Base-by-base conservation (phyloP, 139 green algal genomes). In the Tetradesmus lagerheimii region DNA sequence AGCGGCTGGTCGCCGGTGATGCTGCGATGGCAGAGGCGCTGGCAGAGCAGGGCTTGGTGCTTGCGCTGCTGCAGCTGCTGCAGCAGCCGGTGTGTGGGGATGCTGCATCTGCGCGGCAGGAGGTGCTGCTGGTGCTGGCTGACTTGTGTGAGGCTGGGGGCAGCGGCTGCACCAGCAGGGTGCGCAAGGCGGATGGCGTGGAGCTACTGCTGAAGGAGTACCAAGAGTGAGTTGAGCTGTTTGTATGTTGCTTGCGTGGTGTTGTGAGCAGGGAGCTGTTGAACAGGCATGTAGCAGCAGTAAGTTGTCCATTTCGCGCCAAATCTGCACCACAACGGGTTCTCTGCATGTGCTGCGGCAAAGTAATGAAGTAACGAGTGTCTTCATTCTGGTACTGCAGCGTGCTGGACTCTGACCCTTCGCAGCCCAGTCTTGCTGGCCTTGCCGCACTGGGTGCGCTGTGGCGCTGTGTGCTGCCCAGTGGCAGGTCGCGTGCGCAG, bases 401-500 rank as follows among this genome's bases (percentile, higher is more conserved):
- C 35, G 31, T 84, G 14, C 25, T 50, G 20, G 15, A 57, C 18
- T n/a, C 82, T 11, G 93, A 96, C 80, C 34, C 89, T 35, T 91
- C 85, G 31, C 87, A 94, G 80, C 92, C 94, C 1, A 89, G 77
- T 27, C 84, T 90, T 1, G 80, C 89, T 20, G 92, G 85, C 43
- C 76, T 94, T 23, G 93, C 92, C 23, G 92, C 93, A 39, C 77
- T 96, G 81, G 89, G 93, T n/a, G 88, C 83, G 16, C 27, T 95
- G 23, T 95, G 94, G 92, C 77, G 77, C 23, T 92, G 92, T 47
- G 83, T 94, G 31, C 75, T 94, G 27, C 92, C 92, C 0, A 89
- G 92, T 71, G 35, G 35, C 37, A 77, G 53, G 12, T 80, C 43
- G 0, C 35, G 87, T 15, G 87, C 87, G 37, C 53, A 91, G 57